phyloP scores from a whole-genome alignment of 208 protist genomes.

The Angomonas desouzai region DNA sequence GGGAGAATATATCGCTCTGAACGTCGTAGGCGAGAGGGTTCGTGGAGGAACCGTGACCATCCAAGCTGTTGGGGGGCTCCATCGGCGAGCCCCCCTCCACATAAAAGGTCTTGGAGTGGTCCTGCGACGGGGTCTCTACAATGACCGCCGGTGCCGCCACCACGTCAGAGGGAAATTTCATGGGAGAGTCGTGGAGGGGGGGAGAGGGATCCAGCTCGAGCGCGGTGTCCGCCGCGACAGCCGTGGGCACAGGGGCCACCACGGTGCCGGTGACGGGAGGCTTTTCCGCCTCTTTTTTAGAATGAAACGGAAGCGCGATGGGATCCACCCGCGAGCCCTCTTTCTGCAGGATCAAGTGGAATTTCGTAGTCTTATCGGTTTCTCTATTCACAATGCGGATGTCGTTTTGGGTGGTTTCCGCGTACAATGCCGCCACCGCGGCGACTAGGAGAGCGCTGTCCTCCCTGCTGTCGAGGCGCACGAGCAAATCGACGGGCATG shows the following conservation, averaged over 20 bases:
- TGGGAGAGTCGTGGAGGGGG: neutral
- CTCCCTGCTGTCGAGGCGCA: conserved; percentile 10
- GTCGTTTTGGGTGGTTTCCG: conserved; percentile 10
- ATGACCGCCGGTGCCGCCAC: neutral
- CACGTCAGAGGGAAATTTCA: neutral
- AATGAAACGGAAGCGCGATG: neutral
- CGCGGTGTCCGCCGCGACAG: neutral
- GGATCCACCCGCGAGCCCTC: conserved; percentile 37
- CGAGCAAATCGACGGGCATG: conserved; percentile 43
- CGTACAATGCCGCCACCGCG: conserved; percentile 12
- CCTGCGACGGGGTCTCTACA: neutral
- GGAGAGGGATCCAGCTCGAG: neutral
- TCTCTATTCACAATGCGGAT: conserved; percentile 18
- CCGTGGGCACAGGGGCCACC: neutral
- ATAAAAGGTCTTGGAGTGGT: no score
- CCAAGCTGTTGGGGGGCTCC: neutral
- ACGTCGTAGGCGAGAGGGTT: neutral
- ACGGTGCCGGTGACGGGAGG: conserved; percentile 2
- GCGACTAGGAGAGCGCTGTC: conserved; percentile 17
- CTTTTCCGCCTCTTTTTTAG: neutral
- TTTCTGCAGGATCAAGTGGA: conserved; percentile 24
- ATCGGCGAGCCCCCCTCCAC: no score
- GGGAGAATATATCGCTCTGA: neutral
- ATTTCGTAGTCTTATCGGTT: conserved; percentile 15
- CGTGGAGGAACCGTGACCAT: neutral